Evolutionary conservation across 345 rosid species (phyloP).

Genomic region (Syzygium aqueum): DNA sequence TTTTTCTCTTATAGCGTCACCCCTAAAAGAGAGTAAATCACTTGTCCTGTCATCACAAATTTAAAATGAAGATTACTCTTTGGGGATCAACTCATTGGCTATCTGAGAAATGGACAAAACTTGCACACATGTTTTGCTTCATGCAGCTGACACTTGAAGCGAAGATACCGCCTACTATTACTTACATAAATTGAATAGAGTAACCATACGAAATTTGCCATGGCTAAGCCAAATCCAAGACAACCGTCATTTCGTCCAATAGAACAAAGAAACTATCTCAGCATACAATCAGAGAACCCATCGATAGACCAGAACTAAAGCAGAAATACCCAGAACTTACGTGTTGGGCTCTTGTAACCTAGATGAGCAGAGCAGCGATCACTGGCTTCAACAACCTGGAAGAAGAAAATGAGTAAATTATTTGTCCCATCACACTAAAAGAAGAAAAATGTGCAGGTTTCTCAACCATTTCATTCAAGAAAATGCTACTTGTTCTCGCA

Average conservation of each 20-base stretch:
- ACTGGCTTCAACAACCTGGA: slow-evolving; percentile 64
- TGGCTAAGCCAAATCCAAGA: background rate
- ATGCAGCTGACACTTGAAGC: background rate
- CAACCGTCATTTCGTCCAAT: background rate
- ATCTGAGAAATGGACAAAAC: background rate
- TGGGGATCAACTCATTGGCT: background rate
- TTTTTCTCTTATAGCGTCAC: background rate
- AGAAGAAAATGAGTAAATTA: background rate
- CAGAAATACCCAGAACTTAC: slow-evolving; percentile 28
- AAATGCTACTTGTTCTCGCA: background rate
- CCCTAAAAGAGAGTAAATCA: background rate
- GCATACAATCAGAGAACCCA: background rate
- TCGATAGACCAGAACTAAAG: background rate
- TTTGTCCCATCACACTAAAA: rapidly evolving
- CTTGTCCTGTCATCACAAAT: background rate
- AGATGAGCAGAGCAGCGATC: slow-evolving; percentile 41
- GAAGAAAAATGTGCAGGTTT: background rate
- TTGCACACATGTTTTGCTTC: background rate
- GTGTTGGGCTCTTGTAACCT: slow-evolving; percentile 29
- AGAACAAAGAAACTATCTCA: background rate
- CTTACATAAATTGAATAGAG: background rate
- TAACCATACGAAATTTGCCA: background rate
- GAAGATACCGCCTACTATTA: background rate
- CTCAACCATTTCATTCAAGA: background rate
- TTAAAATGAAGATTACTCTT: background rate